phyloP scores from a whole-genome alignment of 2,329 filamentous ascomycete genomes.

The Sphaerulina musiva region DNA sequence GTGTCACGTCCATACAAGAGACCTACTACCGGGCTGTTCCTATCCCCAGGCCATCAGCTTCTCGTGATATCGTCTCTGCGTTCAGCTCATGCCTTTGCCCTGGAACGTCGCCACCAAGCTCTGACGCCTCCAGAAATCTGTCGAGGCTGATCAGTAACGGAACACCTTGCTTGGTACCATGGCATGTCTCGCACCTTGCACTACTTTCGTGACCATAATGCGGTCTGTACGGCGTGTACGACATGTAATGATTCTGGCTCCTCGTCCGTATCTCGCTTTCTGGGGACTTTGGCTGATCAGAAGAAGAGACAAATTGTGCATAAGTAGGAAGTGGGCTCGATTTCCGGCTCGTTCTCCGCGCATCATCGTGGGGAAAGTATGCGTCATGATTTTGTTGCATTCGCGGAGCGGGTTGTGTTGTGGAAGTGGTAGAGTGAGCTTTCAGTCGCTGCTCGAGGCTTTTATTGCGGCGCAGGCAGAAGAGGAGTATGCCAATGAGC shows the following conservation, averaged over 20 bases:
- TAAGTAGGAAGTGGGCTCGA: conserved; percentile 4
- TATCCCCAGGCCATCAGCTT: not conserved
- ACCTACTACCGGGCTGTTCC: not conserved
- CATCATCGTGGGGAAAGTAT: not conserved
- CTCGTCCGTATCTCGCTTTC: not conserved
- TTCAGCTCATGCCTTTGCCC: not conserved
- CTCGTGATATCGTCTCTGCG: not conserved
- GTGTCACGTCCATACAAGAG: not conserved
- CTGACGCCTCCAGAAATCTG: conserved; percentile 6
- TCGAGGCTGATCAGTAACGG: not conserved
- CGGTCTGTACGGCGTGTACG: not conserved
- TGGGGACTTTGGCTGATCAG: not conserved
- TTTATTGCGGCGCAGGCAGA: conserved; percentile 8
- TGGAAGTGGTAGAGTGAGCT: not conserved
- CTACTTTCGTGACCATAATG: not conserved
- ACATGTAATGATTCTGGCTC: not conserved
- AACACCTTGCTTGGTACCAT: not conserved
- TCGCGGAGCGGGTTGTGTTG: not conserved
- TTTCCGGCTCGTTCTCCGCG: not conserved
- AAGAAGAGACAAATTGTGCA: not conserved
- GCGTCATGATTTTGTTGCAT: not conserved
- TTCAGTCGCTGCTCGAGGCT: conserved; percentile 2
- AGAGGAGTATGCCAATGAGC: conserved; percentile 8
- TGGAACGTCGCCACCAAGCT: conserved; percentile 2
- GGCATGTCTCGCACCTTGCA: not conserved